Evolutionary conservation across 148 eudicot species (phyloP).

Genomic region (Rhododendron vialii): DNA sequence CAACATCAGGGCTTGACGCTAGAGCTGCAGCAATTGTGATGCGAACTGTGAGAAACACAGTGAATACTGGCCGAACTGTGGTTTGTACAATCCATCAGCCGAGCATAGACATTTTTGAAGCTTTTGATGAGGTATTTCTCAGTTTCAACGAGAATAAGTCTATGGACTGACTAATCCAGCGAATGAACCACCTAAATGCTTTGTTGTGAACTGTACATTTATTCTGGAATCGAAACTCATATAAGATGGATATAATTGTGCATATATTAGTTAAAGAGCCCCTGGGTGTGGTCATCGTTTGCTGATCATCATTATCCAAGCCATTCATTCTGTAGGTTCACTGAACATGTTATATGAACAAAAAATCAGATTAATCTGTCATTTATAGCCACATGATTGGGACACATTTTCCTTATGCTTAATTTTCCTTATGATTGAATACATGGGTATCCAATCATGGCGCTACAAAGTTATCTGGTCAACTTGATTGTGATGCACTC

Average conservation of each 20-base stretch:
- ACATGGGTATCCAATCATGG: neutral
- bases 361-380: neutral
- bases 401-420: neutral
- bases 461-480: neutral
- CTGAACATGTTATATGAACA: neutral
- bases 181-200: neutral
- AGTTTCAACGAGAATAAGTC: neutral
- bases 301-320: neutral
- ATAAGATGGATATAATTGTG: neutral
- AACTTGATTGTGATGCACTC: neutral
- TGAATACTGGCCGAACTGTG: slow-evolving; percentile 56
- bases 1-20: slow-evolving; percentile 56
- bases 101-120: slow-evolving; percentile 57
- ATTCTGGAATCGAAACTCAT: neutral
- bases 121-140: slow-evolving; percentile 49
- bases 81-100: slow-evolving; percentile 68
- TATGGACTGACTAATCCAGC: neutral
- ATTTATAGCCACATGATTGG: neutral
- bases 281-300: neutral
- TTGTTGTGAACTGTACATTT: neutral
- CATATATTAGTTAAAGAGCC: neutral
- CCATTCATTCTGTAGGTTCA: neutral
- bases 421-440: neutral
- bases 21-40: slow-evolving; percentile 62
- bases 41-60: slow-evolving; percentile 57